Evolutionary conservation across 78 protist genomes (phyloP), one percentile per base, ranked within the genome.

Genomic region (Isochrysis galbana): DNA sequence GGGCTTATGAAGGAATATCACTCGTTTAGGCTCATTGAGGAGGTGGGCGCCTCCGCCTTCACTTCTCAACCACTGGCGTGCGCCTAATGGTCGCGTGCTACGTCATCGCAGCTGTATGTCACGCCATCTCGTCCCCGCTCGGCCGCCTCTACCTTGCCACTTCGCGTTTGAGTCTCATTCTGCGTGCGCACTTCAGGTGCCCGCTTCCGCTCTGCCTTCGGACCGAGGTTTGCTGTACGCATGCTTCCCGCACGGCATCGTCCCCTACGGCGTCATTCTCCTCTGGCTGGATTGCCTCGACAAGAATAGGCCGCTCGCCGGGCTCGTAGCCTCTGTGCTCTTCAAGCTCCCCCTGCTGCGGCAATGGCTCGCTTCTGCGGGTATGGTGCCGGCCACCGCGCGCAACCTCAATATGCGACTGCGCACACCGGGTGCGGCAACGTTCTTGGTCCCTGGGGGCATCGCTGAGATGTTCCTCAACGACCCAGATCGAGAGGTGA

Each of bases 211-310:
- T 54, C 10, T 54, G 67, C 67, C 67, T 19, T 54, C 32, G 19
- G 36, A 34, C 82, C 39, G 39, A 17, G 82, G 82, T 17, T 2
- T 17, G 32, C 41, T 72, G 39, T 34, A 34, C 82, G 82, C 82
- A 19, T 72, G 82, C 82, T 72, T 72, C 82, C 82, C 82, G 82
- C 82, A 72, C 82, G 82, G 82, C 82, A 34, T 72, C 82, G 82
- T 72, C 82, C 82, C 82, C 32, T 72, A 72, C 82, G 82, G 82
- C 82, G 42, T 72, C 44, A n/a, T n/a, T 19, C 82, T 32, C 39
- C 74, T 67, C 36, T 67, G 74, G 74, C 32, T 11, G 38, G n/a
- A n/a, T n/a, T n/a, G n/a, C n/a, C n/a, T n/a, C n/a, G n/a, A n/a
- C n/a, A n/a, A n/a, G n/a, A n/a, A n/a, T n/a, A n/a, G n/a, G n/a